Conservation (phyloP, 768 basidiomycete genomes). For the Cystofilobasidium capitatum region DNA sequence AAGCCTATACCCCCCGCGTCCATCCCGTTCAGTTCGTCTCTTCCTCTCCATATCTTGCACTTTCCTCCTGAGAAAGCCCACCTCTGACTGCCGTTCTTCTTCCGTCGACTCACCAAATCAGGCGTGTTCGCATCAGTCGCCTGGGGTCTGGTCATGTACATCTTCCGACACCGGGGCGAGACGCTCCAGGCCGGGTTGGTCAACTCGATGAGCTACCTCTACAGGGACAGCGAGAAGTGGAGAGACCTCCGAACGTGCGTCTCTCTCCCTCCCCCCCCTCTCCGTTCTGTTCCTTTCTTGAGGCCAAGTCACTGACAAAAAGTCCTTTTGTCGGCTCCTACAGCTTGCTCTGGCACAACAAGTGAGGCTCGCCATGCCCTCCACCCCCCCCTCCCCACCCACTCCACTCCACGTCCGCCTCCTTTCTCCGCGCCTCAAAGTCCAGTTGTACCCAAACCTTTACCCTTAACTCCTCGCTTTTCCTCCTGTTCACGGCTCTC, state of each 20-base stretch:
- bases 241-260: constrained; percentile 55
- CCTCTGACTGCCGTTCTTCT: background rate
- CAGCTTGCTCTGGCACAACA: constrained; percentile 76
- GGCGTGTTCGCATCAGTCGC: constrained; percentile 42
- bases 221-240: constrained; percentile 87
- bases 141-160: constrained; percentile 96
- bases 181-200: constrained; percentile 53
- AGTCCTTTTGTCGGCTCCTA: background rate
- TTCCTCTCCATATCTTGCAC: constrained; percentile 47
- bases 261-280: background rate
- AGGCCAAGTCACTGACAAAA: background rate
- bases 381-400: too few species aligned
- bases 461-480: too few species aligned
- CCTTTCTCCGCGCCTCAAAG: too few species aligned
- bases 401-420: too few species aligned
- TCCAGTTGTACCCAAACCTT: too few species aligned
- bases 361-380: too few species aligned
- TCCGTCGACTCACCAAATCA: background rate
- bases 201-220: constrained; percentile 54
- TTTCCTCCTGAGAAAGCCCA: background rate
- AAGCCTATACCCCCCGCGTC: constrained; percentile 72
- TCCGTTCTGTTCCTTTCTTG: background rate
- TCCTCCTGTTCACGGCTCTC: too few species aligned
- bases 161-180: constrained; percentile 77
- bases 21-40: constrained; percentile 68